phyloP scores from a whole-genome alignment of 495 filamentous ascomycete species.

The Durotheca rogersii region DNA sequence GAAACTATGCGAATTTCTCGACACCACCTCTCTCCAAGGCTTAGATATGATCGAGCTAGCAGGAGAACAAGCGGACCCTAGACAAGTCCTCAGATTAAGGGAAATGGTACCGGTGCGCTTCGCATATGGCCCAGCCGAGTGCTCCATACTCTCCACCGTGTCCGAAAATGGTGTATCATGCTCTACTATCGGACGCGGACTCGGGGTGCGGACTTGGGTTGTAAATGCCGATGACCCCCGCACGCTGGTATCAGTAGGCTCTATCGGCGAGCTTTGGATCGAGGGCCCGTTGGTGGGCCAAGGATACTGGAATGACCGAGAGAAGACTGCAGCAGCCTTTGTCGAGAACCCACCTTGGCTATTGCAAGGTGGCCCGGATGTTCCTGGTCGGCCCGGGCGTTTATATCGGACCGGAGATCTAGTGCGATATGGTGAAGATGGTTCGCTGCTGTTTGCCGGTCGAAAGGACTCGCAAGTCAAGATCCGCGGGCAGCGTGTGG shows the following conservation, averaged over 20 bases:
- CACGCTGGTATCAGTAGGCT: slow-evolving; percentile 63
- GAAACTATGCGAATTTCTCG: slow-evolving; percentile 38
- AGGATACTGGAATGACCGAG: slow-evolving; percentile 24
- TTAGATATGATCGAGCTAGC: slow-evolving; percentile 45
- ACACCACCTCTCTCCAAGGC: slow-evolving; percentile 42
- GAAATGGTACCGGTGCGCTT: slow-evolving; percentile 18
- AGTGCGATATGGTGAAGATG: slow-evolving; percentile 43
- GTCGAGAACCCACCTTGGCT: slow-evolving; percentile 44
- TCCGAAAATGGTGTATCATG: slow-evolving; percentile 23
- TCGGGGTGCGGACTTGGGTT: slow-evolving; percentile 47
- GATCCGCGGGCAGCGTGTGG: slow-evolving; percentile 34
- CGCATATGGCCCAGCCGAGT: slow-evolving; percentile 37
- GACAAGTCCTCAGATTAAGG: slow-evolving; percentile 17
- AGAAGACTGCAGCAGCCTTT: slow-evolving; percentile 35
- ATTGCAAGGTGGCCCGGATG: not conserved
- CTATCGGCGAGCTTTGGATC: slow-evolving; percentile 74
- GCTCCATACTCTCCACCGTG: slow-evolving; percentile 29
- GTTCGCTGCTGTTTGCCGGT: slow-evolving; percentile 16
- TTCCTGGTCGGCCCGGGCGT: not conserved
- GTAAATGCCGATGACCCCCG: slow-evolving; percentile 59
- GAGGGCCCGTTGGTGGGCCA: slow-evolving; percentile 57
- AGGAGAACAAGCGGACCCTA: slow-evolving; percentile 37
- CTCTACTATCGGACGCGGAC: slow-evolving; percentile 43
- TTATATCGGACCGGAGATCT: slow-evolving; percentile 51
- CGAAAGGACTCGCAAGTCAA: slow-evolving; percentile 35